Evolutionary conservation across 1,139 yeast species (phyloP), one percentile per base, ranked within the genome.

Genomic region (Trichomonascaceae sp.): DNA sequence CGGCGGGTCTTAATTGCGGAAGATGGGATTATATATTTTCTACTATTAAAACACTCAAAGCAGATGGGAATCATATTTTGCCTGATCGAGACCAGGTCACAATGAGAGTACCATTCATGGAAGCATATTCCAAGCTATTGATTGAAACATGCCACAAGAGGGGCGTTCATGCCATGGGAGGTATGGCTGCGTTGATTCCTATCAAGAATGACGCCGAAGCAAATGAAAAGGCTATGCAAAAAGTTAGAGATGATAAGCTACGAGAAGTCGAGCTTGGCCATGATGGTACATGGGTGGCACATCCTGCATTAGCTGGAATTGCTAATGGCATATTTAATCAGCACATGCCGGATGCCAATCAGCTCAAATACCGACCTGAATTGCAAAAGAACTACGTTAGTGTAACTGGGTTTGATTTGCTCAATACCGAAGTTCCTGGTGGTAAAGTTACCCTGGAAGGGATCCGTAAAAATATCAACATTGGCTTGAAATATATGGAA

Each of bases 141-240:
- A 84, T 84, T 63, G 74, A 82, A 70, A 82, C 85, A 48, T 82
- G 87, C 69, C 90, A 84, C 72, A 78, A 77, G 70, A 80, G 89
- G 64, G 84, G 83, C 61, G 88, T 84, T 44, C 87, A 81, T 69
- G 91, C 88, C 46, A 82, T 84, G 80, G 90, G 90, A 58, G 90
- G 90, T 59, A 84, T 84, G 90, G 89, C 89, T 60, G 90, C 89
- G 17, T 87, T 83, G 72, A 84, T 84, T 61, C 89, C 90, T 55
- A 83, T 83, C 69, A 84, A 84, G 73, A 75, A 78, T 57, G 88
- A 84, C 64, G 74, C 78, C 51, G 78, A 73, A 57, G 82, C 84
- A 63, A 84, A 84, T 73, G 74, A 73, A 63, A 74, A 74, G 54
- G 89, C 87, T 46, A 80, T 84, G 81, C 83, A 79, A 61, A 82